Conservation (phyloP, 176 grass and related monocot genomes). For the Cenchrus americanus region DNA sequence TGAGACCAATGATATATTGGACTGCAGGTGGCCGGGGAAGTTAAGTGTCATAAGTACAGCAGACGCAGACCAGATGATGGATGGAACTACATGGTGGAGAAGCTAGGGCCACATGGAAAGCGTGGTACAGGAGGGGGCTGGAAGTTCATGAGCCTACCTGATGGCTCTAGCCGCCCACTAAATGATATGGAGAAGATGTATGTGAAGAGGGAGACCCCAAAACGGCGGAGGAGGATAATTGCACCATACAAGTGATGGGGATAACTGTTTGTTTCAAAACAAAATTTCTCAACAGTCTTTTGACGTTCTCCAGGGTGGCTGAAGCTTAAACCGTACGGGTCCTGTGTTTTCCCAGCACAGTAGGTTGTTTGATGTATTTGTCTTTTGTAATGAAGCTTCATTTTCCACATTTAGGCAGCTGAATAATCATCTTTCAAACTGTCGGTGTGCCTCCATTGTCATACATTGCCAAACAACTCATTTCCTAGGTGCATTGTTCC, state of each 20-base stretch:
- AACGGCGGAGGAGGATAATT: slow-evolving; percentile 76
- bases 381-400: slow-evolving; percentile 13
- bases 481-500: background rate
- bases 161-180: slow-evolving; percentile 73
- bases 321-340: slow-evolving; percentile 29
- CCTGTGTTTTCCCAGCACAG: slow-evolving; percentile 29
- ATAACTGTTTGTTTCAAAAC: background rate
- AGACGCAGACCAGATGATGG: slow-evolving; percentile 74
- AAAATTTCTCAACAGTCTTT: slow-evolving; percentile 33
- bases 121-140: slow-evolving; percentile 71
- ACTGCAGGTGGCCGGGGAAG: slow-evolving; percentile 78
- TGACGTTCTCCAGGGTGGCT: slow-evolving; percentile 34
- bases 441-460: slow-evolving; percentile 3
- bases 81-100: slow-evolving; percentile 91
- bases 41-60: slow-evolving; percentile 95
- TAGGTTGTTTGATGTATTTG: slow-evolving; percentile 42
- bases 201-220: slow-evolving; percentile 91
- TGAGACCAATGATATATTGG: background rate
- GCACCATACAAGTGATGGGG: slow-evolving; percentile 68
- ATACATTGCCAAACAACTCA: background rate
- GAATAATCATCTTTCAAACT: slow-evolving; percentile 46
- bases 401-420: slow-evolving; percentile 39
- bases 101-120: slow-evolving; percentile 68
- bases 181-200: slow-evolving; percentile 97
- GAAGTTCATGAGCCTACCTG: slow-evolving; percentile 91